phyloP scores from a whole-genome alignment of 192 early-diverging fungal genomes.

The Coemansia sp. region DNA sequence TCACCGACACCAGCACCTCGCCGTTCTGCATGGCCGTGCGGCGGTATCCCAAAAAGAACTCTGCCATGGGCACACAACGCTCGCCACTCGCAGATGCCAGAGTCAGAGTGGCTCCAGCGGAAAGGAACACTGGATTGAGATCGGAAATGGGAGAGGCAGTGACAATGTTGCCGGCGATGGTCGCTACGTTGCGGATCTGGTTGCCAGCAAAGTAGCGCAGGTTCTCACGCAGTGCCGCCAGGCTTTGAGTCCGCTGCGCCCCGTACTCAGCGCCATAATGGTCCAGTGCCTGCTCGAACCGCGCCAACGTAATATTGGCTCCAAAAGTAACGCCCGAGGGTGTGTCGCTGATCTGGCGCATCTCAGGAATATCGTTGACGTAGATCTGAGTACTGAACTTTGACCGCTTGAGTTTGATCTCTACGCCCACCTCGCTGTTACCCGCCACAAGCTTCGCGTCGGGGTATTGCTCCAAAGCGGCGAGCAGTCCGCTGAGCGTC shows the following conservation, averaged over 20 bases:
- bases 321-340: conserved; percentile 61
- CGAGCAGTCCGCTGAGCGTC: conserved; percentile 60
- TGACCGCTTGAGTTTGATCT: conserved; percentile 75
- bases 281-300: conserved; percentile 51
- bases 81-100: conserved; percentile 46
- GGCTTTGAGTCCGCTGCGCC: conserved; percentile 56
- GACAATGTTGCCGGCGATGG: conserved; percentile 83
- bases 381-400: conserved; percentile 68
- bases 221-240: conserved; percentile 76
- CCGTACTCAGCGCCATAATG: conserved; percentile 24
- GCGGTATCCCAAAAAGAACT: conserved; percentile 87
- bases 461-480: conserved; percentile 62
- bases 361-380: conserved; percentile 71
- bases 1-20: conserved; percentile 72
- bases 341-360: conserved; percentile 56
- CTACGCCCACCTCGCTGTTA: conserved; percentile 86
- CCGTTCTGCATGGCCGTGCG: conserved; percentile 67
- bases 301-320: conserved; percentile 68
- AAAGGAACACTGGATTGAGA: conserved; percentile 84
- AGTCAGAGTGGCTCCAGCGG: conserved; percentile 62
- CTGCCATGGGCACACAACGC: conserved; percentile 60
- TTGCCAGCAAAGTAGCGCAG: conserved; percentile 81
- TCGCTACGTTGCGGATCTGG: conserved; percentile 88
- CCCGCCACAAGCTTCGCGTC: conserved; percentile 79
- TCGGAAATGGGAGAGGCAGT: conserved; percentile 91